Base-by-base conservation (phyloP, 371 early-diverging fungal genomes). In the Mortierella sp. region DNA sequence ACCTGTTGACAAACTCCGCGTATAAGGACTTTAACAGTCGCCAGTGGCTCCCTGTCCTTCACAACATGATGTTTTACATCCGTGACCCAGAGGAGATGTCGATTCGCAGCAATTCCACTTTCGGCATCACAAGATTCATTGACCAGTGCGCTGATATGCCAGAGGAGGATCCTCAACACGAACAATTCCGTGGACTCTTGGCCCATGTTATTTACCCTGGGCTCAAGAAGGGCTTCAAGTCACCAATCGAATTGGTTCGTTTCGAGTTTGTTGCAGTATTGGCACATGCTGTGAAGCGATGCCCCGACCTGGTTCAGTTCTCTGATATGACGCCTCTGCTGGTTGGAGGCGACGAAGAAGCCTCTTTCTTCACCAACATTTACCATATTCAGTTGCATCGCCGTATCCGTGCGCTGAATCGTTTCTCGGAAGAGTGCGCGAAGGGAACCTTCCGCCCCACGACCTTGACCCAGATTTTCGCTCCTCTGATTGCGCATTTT, bases 301-400 rank as follows among this genome's bases (percentile, higher is more conserved):
- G 94, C 83, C 88, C 92, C 4, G 77, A 80, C 8, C 62, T 88
- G 8, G 84, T 88, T 16, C 84, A 88, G 18, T 94, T 96, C 73
- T 80, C 83, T 24, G 94, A 94, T 66, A 86, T 96, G 92, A 84
- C 85, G 0, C 80, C 79, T 6, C 80, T 96, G 40, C 78, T 94
- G 55, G 93, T 89, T 28, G 88, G 86, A 61, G 88, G 87, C 14
- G 86, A 87, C 66, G 96, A 96, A 40, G 97, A 97, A 77, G 90
- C 92, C 24, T 77, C 62, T 66, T 78, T 70, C 87, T 84, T 55
- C 89, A 96, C 72, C 96, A 98, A 98, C 74, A 89, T 98, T 63
- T 90, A 94, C 72, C 99, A 99, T 77, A 89, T 98, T 75, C 99
- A 99, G 86, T 74, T 92, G 10, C 97, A 98, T 83, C 93, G 98